Evolutionary conservation across 805 yeast species (phyloP).

Genomic region (Saccharomycopsis selenospora): DNA sequence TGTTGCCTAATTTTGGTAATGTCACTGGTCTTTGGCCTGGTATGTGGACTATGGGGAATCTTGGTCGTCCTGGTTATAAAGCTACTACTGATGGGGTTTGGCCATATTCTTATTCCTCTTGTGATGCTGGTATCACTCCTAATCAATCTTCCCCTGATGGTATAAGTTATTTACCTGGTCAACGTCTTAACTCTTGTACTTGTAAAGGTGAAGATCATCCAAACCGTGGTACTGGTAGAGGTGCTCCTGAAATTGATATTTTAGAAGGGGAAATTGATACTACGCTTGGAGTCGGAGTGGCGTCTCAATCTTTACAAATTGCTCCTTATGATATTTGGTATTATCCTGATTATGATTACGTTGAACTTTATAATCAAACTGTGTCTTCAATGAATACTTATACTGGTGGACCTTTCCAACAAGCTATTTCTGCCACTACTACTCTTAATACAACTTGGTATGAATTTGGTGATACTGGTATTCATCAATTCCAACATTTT

Average conservation of each 20-base stretch:
- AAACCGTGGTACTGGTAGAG: slow-evolving; percentile 79
- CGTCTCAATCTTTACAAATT: slow-evolving; percentile 85
- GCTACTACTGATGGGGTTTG: slow-evolving; percentile 89
- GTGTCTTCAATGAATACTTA: slow-evolving; percentile 79
- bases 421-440: slow-evolving; percentile 80
- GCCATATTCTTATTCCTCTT: slow-evolving; percentile 84
- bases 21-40: slow-evolving; percentile 94
- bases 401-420: slow-evolving; percentile 90
- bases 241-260: slow-evolving; percentile 93
- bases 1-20: slow-evolving; percentile 72
- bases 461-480: slow-evolving; percentile 47
- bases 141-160: slow-evolving; percentile 91
- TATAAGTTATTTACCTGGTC: slow-evolving; percentile 80
- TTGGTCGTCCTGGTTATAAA: slow-evolving; percentile 85
- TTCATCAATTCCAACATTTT: slow-evolving; percentile 57
- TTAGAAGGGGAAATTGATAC: slow-evolving; percentile 76
- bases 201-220: slow-evolving; percentile 86
- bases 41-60: slow-evolving; percentile 88
- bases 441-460: slow-evolving; percentile 81
- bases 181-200: slow-evolving; percentile 66
- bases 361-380: slow-evolving; percentile 62
- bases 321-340: slow-evolving; percentile 97
- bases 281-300: slow-evolving; percentile 53
- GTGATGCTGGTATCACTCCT: slow-evolving; percentile 93
- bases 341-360: slow-evolving; percentile 75